Evolutionary conservation across 192 early-diverging fungal species (phyloP), one percentile per base, ranked within the genome.

Genomic region (Coemansia sp.): DNA sequence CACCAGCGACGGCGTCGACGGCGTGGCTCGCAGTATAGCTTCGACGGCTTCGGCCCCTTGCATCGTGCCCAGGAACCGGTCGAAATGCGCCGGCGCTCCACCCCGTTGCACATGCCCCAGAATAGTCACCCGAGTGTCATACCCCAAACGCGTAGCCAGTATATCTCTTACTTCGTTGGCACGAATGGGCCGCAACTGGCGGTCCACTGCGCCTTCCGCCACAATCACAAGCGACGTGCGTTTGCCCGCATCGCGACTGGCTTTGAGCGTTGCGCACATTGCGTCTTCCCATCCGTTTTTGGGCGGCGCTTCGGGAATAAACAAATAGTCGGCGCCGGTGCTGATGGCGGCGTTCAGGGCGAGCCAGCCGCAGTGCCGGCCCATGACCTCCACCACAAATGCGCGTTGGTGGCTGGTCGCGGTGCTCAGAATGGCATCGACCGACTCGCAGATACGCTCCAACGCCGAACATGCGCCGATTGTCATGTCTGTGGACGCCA

Each of bases 341-440:
- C 86, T 86, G 71, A 93, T 90, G 5, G 86, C 92, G 15, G 92
- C 89, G 84, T 90, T 93, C 26, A 93, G 79, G 23, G 90, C 92
- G 31, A 94, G 74, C 96, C 96, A 98, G 17, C 96, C 96, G 70
- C 96, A 98, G 68, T 97, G 92, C 44, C 96, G 87, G 9, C 94
- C 96, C 96, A 98, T 98, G 34, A 98, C 96, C 64, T 98, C 96
- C 36, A 98, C 86, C 11, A 98, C 93, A 68, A 98, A 98, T 7
- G 96, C 96, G 52, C 96, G 90, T 56, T 92, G 91, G 71, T 98
- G 96, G 70, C 92, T 94, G 40, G 87, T 84, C 0, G 96, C 96
- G 3, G 96, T 98, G 38, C 91, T 91, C 1, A 88, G 86, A 44
- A 98, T 91, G 0, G 92, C 89, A 68, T 98, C 96, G 2, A 98